phyloP scores from a whole-genome alignment of 2,329 filamentous ascomycete species.

The Didymella segeticola region DNA sequence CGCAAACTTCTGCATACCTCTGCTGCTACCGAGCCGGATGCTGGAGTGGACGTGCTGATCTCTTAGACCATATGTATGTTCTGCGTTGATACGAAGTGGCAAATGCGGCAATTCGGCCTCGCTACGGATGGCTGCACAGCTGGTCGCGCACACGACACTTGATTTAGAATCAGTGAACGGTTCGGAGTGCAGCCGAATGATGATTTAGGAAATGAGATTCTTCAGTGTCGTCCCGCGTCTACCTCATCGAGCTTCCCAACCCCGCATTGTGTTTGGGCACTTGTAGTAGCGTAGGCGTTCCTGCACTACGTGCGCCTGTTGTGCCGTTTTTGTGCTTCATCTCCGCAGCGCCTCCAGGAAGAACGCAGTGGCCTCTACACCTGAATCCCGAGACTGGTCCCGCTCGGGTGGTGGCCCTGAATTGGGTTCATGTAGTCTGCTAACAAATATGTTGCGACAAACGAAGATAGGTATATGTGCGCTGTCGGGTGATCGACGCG shows the following conservation, averaged over 20 bases:
- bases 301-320: constrained; percentile 1
- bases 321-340: constrained; percentile 5
- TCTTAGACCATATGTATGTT: neutral
- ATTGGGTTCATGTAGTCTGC: neutral
- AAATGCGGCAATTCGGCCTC: neutral
- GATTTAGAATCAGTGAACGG: neutral
- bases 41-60: neutral
- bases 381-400: no score
- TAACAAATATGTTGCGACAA: neutral
- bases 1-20: constrained; percentile 21
- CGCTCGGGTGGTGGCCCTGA: neutral
- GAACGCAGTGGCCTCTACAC: neutral
- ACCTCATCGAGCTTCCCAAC: constrained; percentile 22
- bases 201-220: neutral
- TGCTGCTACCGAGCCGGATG: neutral
- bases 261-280: constrained; percentile 15
- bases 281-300: constrained; percentile 16
- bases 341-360: neutral
- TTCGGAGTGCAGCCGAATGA: neutral
- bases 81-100: constrained; percentile 9
- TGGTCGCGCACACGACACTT: neutral
- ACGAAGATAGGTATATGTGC: neutral
- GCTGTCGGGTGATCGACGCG: constrained; percentile 4
- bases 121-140: neutral
- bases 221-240: constrained; percentile 9